Base-by-base conservation (phyloP, 1,284 basidiomycete species). In the Pseudozyma sp. region DNA sequence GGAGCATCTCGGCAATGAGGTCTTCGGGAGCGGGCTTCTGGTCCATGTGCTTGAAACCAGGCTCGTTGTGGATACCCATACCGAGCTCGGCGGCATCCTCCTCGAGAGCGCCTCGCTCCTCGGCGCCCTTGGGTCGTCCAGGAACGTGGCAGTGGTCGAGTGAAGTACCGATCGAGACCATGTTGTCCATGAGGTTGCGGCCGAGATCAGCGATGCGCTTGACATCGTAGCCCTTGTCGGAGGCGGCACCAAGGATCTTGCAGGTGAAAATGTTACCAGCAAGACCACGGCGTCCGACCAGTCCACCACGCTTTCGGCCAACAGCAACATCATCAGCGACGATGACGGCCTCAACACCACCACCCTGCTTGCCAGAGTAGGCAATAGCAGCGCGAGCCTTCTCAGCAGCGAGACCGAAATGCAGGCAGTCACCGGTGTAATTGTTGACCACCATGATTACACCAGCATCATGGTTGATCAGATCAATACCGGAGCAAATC, bases 121-220 rank as follows among this genome's bases (percentile, higher is more conserved):
- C 81, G 18, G 52, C 70, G 35, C 73, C 71, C 59, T 82, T 82
- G 47, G 78, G 77, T 10, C 88, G 82, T 16, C 89, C 89, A 13
- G 89, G 89, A 47, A 89, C 87, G 77, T 90, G 89, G 76, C 89
- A 89, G 79, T 89, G 89, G 49, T 87, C 89, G 39, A 90, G 82
- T 39, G 88, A 88, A 35, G 88, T 87, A 9, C 88, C 89, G 11
- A 90, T 83, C 59, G 88, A 89, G 14, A 86, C 86, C 19, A 89
- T 79, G 76, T 88, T 87, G 34, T 76, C 83, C 12, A 87, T 87
- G 3, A 88, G 79, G 91, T 85, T 92, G 90, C 82, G 92, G 90
- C 39, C 85, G 42, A 86, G 74, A 53, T 77, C 75, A 48, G 72
- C 83, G 39, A 84, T 58, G 19, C 74, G 60, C 69, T 79, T 69